These are phyloP conservation scores for Mariannaea elegans DNA, from an alignment of 2,329 filamentous ascomycete genomes.

Conservation along the genomic window DNA sequence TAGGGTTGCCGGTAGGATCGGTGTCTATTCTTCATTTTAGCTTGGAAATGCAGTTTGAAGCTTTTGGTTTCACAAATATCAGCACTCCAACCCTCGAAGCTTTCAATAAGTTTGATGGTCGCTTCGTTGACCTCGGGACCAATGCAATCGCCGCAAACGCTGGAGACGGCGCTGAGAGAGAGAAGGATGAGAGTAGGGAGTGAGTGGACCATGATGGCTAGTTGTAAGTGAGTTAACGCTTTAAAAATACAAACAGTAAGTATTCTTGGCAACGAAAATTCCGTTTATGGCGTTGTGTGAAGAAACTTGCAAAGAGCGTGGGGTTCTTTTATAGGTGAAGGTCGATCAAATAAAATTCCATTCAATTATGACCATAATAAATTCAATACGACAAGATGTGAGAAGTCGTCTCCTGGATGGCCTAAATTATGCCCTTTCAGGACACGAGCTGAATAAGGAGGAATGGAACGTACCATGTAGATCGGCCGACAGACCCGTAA, in stretches of 20 bases:
- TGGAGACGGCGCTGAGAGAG: conserved; percentile 8
- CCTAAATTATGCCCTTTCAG: neutral
- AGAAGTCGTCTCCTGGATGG: neutral
- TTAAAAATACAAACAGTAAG: too few species aligned
- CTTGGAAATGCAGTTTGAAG: too few species aligned
- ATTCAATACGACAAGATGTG: neutral
- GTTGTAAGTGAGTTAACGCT: neutral
- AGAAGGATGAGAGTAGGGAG: neutral
- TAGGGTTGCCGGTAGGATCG: conserved; percentile 57
- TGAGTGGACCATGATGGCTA: conserved; percentile 18
- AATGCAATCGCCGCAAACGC: conserved; percentile 23
- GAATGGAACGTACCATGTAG: neutral
- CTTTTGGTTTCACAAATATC: conserved; percentile 20
- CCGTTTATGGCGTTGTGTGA: too few species aligned
- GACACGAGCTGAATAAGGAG: conserved; percentile 17
- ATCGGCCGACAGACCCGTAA: conserved; percentile 3
- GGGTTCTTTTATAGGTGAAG: too few species aligned
- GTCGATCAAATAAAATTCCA: too few species aligned
- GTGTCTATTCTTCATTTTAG: conserved; percentile 22
- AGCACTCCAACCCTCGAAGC: conserved; percentile 25
- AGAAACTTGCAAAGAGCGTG: too few species aligned
- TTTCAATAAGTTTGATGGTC: conserved; percentile 21
- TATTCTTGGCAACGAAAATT: too few species aligned
- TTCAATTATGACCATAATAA: neutral
- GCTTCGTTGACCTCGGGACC: conserved; percentile 26